These are phyloP conservation scores for Lablab purpureus DNA, from an alignment of 306 rosid species.

Conservation along the genomic window DNA sequence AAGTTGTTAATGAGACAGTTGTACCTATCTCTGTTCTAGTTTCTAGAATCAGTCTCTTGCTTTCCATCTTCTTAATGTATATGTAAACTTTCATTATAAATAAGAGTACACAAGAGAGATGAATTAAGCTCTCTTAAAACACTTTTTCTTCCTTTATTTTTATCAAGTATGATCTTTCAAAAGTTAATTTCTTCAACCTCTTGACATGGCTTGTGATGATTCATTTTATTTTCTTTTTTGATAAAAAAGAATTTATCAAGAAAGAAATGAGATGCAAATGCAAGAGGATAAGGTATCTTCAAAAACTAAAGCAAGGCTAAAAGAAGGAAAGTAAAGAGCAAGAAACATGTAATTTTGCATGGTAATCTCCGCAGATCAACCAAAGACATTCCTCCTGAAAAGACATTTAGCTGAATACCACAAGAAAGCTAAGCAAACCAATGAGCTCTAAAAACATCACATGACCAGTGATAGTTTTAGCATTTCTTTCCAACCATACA, in stretches of 20 bases:
- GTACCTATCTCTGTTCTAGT: no score
- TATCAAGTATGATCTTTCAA: not conserved
- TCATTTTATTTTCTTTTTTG: not conserved
- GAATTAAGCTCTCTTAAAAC: no score
- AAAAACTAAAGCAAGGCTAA: not conserved
- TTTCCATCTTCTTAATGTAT: no score
- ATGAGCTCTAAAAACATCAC: not conserved
- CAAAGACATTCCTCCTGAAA: not conserved
- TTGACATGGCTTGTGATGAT: not conserved
- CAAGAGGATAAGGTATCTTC: not conserved
- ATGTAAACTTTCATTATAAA: no score
- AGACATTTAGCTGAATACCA: not conserved
- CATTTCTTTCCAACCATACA: not conserved
- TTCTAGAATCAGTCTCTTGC: no score
- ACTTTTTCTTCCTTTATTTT: no score
- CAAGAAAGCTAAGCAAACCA: not conserved
- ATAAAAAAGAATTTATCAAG: not conserved
- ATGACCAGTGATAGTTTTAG: not conserved
- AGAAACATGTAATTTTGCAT: not conserved
- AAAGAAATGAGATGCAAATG: not conserved
- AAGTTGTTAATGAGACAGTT: no score
- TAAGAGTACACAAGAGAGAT: no score
- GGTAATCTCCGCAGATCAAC: not conserved
- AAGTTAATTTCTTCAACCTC: not conserved
- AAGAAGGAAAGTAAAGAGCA: not conserved